phyloP scores from a whole-genome alignment of 2,329 filamentous ascomycete species.

The Colletotrichum sp. region DNA sequence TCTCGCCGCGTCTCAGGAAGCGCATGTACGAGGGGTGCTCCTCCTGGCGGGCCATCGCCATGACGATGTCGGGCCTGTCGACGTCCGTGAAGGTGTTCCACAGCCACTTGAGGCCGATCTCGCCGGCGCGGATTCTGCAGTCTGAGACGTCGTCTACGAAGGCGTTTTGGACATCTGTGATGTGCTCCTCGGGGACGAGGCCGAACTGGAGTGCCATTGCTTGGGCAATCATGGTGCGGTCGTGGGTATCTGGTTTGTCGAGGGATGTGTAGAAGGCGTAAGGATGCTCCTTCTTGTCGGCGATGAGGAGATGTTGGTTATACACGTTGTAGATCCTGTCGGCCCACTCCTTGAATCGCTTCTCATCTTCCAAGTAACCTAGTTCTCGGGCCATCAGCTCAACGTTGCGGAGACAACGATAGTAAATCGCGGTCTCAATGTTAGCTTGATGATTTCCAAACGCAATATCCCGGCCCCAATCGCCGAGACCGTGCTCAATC shows the following conservation, averaged over 20 bases:
- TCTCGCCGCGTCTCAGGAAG: conserved; percentile 48
- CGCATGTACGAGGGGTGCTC: conserved; percentile 54
- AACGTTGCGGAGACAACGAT: conserved; percentile 41
- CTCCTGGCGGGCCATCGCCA: conserved; percentile 49
- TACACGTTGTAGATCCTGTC: conserved; percentile 34
- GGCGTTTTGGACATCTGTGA: conserved; percentile 22
- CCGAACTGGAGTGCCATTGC: conserved; percentile 33
- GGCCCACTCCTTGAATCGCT: conserved; percentile 29
- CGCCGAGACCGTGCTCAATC: conserved; percentile 46
- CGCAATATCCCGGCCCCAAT: conserved; percentile 47
- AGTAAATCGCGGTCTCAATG: conserved; percentile 48
- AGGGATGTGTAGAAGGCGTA: conserved; percentile 43
- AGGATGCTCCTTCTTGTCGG: conserved; percentile 30
- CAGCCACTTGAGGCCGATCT: conserved; percentile 45
- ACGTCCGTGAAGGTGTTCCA: conserved; percentile 45
- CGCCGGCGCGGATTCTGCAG: conserved; percentile 41
- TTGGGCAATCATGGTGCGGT: conserved; percentile 43
- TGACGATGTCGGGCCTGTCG: conserved; percentile 42
- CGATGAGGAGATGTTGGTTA: conserved; percentile 36
- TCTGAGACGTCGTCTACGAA: conserved; percentile 27
- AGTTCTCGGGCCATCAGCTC: conserved; percentile 39
- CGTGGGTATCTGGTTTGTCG: conserved; percentile 32
- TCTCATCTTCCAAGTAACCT: conserved; percentile 25
- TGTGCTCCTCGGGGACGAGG: conserved; percentile 24
- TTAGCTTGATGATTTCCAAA: conserved; percentile 49